Percentiles rank a stretch among this genome's conserved stretches.
phyloP scores from a whole-genome alignment of 106 monocot species.

The Posidonia australis region DNA sequence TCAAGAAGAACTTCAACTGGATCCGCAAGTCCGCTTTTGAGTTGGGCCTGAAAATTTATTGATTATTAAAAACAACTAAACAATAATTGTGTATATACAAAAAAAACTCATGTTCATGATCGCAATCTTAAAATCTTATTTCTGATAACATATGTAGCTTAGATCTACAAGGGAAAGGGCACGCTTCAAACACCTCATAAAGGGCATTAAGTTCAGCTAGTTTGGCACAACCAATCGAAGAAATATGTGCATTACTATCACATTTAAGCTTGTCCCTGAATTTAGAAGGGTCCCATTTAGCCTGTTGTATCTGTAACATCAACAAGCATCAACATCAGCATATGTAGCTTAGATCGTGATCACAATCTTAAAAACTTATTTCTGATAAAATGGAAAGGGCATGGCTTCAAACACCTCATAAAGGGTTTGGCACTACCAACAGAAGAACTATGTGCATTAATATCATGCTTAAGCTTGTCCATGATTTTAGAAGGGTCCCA shows the following conservation, averaged over 20 bases:
- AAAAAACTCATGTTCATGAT: neutral
- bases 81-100: no score
- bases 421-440: constrained; percentile 53
- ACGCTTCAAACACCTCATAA: no score
- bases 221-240: no score
- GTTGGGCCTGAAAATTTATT: no score
- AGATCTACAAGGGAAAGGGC: neutral
- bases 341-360: neutral
- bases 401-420: constrained; percentile 41
- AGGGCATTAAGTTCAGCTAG: no score
- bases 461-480: constrained; percentile 80
- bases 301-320: no score
- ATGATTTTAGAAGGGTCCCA: constrained; percentile 71
- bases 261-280: no score
- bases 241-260: no score
- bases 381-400: neutral
- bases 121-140: neutral
- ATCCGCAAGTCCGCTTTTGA: no score
- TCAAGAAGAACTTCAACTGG: no score
- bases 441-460: constrained; percentile 56
- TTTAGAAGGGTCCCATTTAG: no score
- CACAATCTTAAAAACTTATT: neutral
- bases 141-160: neutral
- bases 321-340: neutral
- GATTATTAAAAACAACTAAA: no score